Conservation (phyloP, 2,329 filamentous ascomycete genomes). For the Talaromyces sp. region DNA sequence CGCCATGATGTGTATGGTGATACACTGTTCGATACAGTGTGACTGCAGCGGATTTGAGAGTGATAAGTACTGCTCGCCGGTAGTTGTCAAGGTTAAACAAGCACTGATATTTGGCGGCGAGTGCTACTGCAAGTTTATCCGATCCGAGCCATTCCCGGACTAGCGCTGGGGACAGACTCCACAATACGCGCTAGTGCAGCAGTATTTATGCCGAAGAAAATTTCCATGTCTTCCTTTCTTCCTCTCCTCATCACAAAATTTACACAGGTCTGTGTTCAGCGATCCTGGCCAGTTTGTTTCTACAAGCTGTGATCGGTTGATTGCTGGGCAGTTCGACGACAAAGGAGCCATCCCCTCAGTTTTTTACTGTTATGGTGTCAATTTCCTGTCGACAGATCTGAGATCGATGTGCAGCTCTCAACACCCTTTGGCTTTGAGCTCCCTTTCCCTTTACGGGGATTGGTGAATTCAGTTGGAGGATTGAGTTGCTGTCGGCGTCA, state of each 20-base stretch:
- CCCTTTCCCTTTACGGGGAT: slow-evolving; percentile 44
- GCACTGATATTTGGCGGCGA: slow-evolving; percentile 3
- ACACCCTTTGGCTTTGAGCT: slow-evolving; percentile 59
- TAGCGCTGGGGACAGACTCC: slow-evolving; percentile 27
- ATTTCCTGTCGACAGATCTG: slow-evolving; percentile 95
- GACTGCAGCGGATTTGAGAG: neutral
- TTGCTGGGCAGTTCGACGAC: slow-evolving; percentile 81
- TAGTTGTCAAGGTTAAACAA: neutral
- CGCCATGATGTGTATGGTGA: slow-evolving; percentile 36
- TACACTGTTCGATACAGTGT: neutral
- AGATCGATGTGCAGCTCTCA: slow-evolving; percentile 64
- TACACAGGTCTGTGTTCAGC: slow-evolving; percentile 79
- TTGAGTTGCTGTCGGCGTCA: slow-evolving; percentile 61
- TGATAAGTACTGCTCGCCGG: neutral
- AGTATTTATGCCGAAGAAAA: slow-evolving; percentile 28
- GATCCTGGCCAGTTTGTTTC: slow-evolving; percentile 59
- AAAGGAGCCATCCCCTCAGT: slow-evolving; percentile 67
- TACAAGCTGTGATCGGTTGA: slow-evolving; percentile 64
- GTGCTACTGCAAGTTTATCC: slow-evolving; percentile 4
- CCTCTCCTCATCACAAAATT: slow-evolving; percentile 38
- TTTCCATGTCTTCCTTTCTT: slow-evolving; percentile 38
- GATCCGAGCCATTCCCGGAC: slow-evolving; percentile 11
- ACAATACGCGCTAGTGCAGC: slow-evolving; percentile 23
- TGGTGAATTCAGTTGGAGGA: slow-evolving; percentile 65
- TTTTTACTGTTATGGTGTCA: slow-evolving; percentile 64